phyloP scores from a whole-genome alignment of 139 green algal species.

The Chlorokybus atmophyticus region DNA sequence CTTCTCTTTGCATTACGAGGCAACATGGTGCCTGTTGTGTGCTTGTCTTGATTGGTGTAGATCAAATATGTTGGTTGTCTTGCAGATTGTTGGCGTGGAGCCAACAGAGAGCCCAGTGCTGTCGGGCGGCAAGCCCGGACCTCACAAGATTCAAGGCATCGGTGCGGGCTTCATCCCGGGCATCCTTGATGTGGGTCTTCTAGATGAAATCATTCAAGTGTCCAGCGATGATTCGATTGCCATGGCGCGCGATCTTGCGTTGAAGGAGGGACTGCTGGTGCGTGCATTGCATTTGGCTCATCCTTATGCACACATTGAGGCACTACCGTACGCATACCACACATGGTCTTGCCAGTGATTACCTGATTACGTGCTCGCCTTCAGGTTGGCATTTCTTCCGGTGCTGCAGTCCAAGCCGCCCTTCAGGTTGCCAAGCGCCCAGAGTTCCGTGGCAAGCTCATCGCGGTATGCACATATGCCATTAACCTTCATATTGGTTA shows the following conservation, averaged over 20 bases:
- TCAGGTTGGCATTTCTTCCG: constrained; percentile 75
- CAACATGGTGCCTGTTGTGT: too few species aligned
- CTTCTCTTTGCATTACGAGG: too few species aligned
- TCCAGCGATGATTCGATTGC: constrained; percentile 63
- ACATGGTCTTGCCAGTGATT: too few species aligned
- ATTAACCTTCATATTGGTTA: too few species aligned
- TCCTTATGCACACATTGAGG: too few species aligned
- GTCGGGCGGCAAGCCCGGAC: constrained; percentile 75
- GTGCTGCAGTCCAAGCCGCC: constrained; percentile 38
- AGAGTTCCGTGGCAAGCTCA: constrained; percentile 87
- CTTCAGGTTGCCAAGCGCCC: constrained; percentile 53
- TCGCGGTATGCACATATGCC: too few species aligned
- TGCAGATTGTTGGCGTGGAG: constrained; percentile 90
- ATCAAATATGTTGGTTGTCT: too few species aligned
- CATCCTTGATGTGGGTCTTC: constrained; percentile 70
- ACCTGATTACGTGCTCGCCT: too few species aligned
- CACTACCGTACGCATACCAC: too few species aligned
- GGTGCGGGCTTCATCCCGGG: constrained; percentile 94
- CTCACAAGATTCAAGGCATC: constrained; percentile 98
- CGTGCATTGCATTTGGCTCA: too few species aligned
- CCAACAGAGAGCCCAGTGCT: constrained; percentile 81
- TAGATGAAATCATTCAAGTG: constrained; percentile 84
- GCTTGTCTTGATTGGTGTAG: too few species aligned
- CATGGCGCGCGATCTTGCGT: constrained; percentile 67
- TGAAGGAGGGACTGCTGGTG: constrained; percentile 81